Conservation (phyloP, 1,139 yeast species). For the Candida tunisiensis region DNA sequence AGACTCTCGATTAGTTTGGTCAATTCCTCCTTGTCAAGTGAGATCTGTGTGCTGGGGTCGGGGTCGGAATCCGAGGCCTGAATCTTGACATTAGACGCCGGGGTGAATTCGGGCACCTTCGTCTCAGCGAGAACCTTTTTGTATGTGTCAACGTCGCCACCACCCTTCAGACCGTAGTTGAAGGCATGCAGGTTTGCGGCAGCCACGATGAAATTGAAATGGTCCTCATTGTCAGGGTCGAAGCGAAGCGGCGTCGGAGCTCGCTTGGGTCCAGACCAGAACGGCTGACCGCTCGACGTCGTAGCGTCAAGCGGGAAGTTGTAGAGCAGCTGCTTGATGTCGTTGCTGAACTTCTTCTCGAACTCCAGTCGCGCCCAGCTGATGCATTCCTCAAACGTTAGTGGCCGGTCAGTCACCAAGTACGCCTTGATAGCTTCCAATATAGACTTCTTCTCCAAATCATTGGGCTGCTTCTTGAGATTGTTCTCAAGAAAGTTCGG, state of each 20-base stretch:
- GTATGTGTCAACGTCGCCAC: constrained; percentile 26
- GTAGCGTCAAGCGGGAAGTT: constrained; percentile 91
- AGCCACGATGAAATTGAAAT: constrained; percentile 66
- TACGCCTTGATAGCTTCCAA: constrained; percentile 62
- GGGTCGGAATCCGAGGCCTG: constrained; percentile 85
- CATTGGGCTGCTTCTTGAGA: constrained; percentile 65
- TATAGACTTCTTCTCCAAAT: constrained; percentile 81
- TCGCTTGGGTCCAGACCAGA: constrained; percentile 97
- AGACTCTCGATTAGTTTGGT: constrained; percentile 48
- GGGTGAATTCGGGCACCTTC: constrained; percentile 49
- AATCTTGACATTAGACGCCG: constrained; percentile 61
- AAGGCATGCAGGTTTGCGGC: constrained; percentile 87
- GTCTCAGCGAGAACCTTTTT: constrained; percentile 32
- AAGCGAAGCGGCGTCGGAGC: constrained; percentile 78
- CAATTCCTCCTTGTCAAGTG: constrained; percentile 35
- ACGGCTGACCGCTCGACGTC: constrained; percentile 81
- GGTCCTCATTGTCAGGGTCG: constrained; percentile 60
- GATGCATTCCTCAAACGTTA: constrained; percentile 83
- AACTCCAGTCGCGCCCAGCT: constrained; percentile 89
- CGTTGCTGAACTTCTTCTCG: constrained; percentile 69
- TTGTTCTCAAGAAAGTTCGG: constrained; percentile 87
- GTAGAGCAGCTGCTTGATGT: constrained; percentile 74
- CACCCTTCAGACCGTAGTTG: constrained; percentile 62
- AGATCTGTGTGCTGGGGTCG: constrained; percentile 46
- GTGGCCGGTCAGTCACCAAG: constrained; percentile 61